Conservation (phyloP, 2,329 filamentous ascomycete genomes). For the Claviceps monticola region DNA sequence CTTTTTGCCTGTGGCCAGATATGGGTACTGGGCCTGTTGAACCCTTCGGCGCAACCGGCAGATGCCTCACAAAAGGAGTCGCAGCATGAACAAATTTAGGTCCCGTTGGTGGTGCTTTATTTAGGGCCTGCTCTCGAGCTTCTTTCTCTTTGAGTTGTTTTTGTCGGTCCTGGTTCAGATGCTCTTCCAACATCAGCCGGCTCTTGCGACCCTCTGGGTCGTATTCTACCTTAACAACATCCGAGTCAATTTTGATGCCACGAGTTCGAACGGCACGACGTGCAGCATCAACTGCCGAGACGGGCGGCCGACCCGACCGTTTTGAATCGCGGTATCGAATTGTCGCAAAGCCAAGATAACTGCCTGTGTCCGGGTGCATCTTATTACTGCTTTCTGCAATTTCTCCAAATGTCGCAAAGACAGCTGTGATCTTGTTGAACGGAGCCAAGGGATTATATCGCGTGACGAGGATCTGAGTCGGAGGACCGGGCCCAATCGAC, state of each 20-base stretch:
- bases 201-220: slow-evolving; percentile 82
- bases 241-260: slow-evolving; percentile 65
- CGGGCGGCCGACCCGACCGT: slow-evolving; percentile 24
- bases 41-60: slow-evolving; percentile 76
- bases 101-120: slow-evolving; percentile 24
- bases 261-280: slow-evolving; percentile 65
- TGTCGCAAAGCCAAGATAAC: slow-evolving; percentile 84
- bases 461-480: slow-evolving; percentile 83
- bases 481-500: slow-evolving; percentile 77
- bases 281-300: slow-evolving; percentile 67
- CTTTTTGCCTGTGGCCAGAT: slow-evolving; percentile 16
- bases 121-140: slow-evolving; percentile 15
- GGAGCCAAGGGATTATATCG: slow-evolving; percentile 87
- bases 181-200: slow-evolving; percentile 60
- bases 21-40: slow-evolving; percentile 44
- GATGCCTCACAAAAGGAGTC: slow-evolving; percentile 34
- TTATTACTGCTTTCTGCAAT: slow-evolving; percentile 87
- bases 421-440: slow-evolving; percentile 60
- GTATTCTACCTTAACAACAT: slow-evolving; percentile 67
- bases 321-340: slow-evolving; percentile 74
- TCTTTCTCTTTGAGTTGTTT: slow-evolving; percentile 32
- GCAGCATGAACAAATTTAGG: slow-evolving; percentile 18
- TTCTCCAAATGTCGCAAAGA: slow-evolving; percentile 72
- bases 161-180: slow-evolving; percentile 54
- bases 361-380: slow-evolving; percentile 87